Base-by-base conservation (phyloP, 2,329 filamentous ascomycete genomes). In the Neopestalotiopsis sp. region DNA sequence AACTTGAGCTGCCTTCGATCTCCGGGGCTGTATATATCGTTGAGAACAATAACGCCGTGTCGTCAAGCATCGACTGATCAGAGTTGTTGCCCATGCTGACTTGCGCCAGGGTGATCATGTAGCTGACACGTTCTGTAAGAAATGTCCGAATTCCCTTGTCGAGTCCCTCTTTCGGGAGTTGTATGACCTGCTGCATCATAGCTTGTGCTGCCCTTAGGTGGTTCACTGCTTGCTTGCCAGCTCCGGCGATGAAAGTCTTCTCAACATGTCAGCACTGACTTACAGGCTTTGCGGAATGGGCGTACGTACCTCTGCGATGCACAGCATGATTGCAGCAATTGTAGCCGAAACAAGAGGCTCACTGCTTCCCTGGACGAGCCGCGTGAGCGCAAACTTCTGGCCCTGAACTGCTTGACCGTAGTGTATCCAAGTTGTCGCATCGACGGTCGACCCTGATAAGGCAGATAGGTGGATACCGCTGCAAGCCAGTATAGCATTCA, bases 221-320 rank as follows among this genome's bases (percentile, higher is more conserved):
- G 14, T 59, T 13, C 28, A 59, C 10, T 7, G 57, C 57, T 34
- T 59, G 57, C 24, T 59, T 34, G 1, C 57, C 57, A 59, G 28
- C 57, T 1, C 57, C 57, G 12, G 24, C 57, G 4, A 4, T 14
- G 28, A 59, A 59, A n/a, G 57, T 59, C 57, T 59, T 14, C 2
- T 12, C 30, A 34, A n/a, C 4, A 1, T 14, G 28, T 59, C 57
- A 59, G 57, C 30, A 59, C 13, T 3, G 57, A 32, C n/a, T n/a
- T n/a, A n/a, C n/a, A n/a, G n/a, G n/a, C n/a, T n/a, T n/a, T n/a
- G n/a, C n/a, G n/a, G n/a, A n/a, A n/a, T n/a, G n/a, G n/a, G n/a
- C n/a, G n/a, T n/a, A n/a, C n/a, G n/a, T n/a, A 59, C 57, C 57
- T 59, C 57, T 13, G 57, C 57, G 4, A 59, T 59, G 20, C 57